A percentile compares a stretch with the other conserved stretches of the same genome.
phyloP scores from a whole-genome alignment of 805 yeast genomes.

The Starmerella vitae region DNA sequence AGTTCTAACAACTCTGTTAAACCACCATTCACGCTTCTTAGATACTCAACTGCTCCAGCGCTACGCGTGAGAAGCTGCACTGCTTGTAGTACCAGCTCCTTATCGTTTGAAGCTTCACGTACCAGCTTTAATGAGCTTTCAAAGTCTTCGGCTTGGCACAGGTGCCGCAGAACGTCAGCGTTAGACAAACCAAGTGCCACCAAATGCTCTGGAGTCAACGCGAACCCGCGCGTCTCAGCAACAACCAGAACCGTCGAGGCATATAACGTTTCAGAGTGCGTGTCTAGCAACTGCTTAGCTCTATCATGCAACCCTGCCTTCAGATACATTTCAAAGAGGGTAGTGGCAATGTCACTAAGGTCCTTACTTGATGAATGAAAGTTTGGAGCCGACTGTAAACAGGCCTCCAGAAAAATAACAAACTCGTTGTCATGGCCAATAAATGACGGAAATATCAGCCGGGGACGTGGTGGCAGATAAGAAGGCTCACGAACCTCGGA shows the following conservation, averaged over 20 bases:
- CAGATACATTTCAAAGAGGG: conserved; percentile 71
- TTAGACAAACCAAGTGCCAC: conserved; percentile 32
- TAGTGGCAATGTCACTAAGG: conserved; percentile 56
- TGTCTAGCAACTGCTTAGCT: conserved; percentile 41
- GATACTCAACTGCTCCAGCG: conserved; percentile 1
- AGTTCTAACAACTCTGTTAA: neutral
- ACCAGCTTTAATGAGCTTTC: conserved; percentile 42
- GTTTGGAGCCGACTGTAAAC: conserved; percentile 60
- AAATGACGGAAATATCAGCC: conserved; percentile 74
- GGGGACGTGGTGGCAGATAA: conserved; percentile 84
- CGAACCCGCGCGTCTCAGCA: conserved; percentile 22
- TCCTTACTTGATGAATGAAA: conserved; percentile 63
- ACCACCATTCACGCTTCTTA: conserved; percentile 1
- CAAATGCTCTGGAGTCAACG: conserved; percentile 14
- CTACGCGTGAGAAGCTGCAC: conserved; percentile 4
- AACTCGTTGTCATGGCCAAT: conserved; percentile 77
- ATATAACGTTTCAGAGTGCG: conserved; percentile 40
- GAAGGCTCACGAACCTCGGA: conserved; percentile 17
- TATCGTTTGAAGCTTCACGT: conserved; percentile 47
- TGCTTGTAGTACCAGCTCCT: conserved; percentile 28
- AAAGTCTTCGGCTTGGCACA: conserved; percentile 46
- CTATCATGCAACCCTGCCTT: conserved; percentile 41
- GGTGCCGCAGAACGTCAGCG: conserved; percentile 52
- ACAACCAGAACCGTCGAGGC: conserved; percentile 35
- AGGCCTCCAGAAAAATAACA: conserved; percentile 85